Base-by-base conservation (phyloP, 2,329 filamentous ascomycete species). In the Microdochium bolleyi region DNA sequence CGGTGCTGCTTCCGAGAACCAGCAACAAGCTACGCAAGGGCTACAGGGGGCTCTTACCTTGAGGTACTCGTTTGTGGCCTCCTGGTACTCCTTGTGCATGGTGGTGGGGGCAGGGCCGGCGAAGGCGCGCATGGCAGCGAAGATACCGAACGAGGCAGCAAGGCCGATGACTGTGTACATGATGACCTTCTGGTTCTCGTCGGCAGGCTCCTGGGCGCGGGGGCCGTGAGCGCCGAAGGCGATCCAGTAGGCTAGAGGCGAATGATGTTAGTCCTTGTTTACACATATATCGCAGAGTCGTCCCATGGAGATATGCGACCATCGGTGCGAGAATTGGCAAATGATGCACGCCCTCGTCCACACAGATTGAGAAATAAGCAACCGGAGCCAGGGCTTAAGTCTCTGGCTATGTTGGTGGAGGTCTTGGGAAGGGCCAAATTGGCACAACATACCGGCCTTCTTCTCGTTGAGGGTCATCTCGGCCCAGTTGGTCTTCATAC, bases 401-500 rank as follows among this genome's bases (percentile, higher is more conserved):
- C n/a, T 24, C 19, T n/a, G n/a, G n/a, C n/a, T n/a, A n/a, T n/a
- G 50, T 41, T 24, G 27, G 44, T 51, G 34, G 24, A 21, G 48
- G 24, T 48, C 49, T 21, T 51, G 49, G 54, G 50, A 53, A 51
- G 30, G 49, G 44, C 25, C 46, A 34, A 49, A 22, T 25, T 32
- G 30, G 48, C 22, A 52, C 55, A 55, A 89, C 92, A 71, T 85
- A 96, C 94, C 92, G 65, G 94, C 94, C 81, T 95, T 97, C 89
- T 99, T 96, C 83, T 99, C 94, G 75, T 94, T 88, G 67, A 95
- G 63, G 51, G 94, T 96, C 78, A 99, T 79, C 69, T 97, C 90
- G 69, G 87, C 83, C 94, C 94, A 99, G 79, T 90, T 91, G 65
- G 83, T 85, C 88, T 96, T 96, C 94, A 99, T 99, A 69, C 94